Conservation (phyloP, 148 eudicot genomes). For the Silene uniflora region DNA sequence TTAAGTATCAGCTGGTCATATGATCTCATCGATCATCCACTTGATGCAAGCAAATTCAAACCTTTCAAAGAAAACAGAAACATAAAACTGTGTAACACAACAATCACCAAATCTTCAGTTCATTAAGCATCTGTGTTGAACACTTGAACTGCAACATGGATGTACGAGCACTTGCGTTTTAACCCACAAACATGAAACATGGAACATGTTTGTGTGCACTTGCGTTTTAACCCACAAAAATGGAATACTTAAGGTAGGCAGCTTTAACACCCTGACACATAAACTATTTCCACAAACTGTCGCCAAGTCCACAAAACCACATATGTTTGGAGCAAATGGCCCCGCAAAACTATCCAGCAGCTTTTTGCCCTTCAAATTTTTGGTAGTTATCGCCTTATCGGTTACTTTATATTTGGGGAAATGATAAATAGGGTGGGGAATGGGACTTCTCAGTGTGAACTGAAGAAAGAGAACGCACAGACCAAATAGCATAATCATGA, state of each 20-base stretch:
- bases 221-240: not conserved
- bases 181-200: too few relatives aligned
- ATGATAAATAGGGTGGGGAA: not conserved
- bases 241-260: not conserved
- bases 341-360: not conserved
- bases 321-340: not conserved
- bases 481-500: not conserved
- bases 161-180: not conserved
- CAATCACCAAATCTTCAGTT: not conserved
- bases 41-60: not conserved
- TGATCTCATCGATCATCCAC: not conserved
- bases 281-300: not conserved
- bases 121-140: not conserved
- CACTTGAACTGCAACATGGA: not conserved
- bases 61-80: not conserved
- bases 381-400: not conserved
- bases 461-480: not conserved
- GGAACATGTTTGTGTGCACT: too few relatives aligned
- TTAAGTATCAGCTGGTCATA: not conserved
- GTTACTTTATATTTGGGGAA: not conserved
- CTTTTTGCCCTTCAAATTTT: not conserved
- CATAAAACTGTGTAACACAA: not conserved
- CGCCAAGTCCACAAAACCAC: not conserved
- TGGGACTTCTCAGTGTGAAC: not conserved
- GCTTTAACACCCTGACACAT: not conserved